These are phyloP conservation scores for Sergeia podlipaevii DNA, from an alignment of 208 protist species.

Conservation along the genomic window DNA sequence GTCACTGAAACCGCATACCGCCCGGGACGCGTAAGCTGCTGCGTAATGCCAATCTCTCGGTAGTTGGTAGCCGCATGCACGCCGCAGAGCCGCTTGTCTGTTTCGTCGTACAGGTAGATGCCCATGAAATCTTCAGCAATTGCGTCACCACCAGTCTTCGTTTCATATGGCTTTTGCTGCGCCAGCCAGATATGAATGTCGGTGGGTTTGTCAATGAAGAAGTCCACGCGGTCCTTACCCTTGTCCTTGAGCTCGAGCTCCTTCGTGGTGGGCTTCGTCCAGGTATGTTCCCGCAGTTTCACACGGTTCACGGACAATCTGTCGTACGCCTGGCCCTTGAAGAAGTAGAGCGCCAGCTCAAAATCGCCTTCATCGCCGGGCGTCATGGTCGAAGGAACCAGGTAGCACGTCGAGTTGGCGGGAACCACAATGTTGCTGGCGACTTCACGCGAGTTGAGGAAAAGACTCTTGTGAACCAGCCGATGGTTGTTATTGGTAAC, in stretches of 20 bases:
- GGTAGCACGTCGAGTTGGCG: constrained; percentile 54
- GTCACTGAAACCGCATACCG: constrained; percentile 40
- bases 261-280: constrained; percentile 25
- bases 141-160: constrained; percentile 18
- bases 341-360: constrained; percentile 40
- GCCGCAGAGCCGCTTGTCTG: constrained; percentile 37
- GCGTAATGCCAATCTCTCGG: constrained; percentile 52
- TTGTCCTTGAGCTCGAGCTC: constrained; percentile 27
- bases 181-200: constrained; percentile 49
- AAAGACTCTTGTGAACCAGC: constrained; percentile 60
- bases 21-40: constrained; percentile 21
- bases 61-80: constrained; percentile 40
- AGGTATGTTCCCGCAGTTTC: constrained; percentile 34
- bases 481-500: constrained; percentile 71
- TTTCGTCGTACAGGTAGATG: constrained; percentile 50
- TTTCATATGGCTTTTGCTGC: constrained; percentile 30
- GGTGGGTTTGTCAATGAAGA: constrained; percentile 45
- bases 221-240: constrained; percentile 59
- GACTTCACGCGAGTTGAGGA: constrained; percentile 77
- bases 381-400: constrained; percentile 71
- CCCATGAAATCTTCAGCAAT: constrained; percentile 51
- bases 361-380: constrained; percentile 35
- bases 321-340: constrained; percentile 36
- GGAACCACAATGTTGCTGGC: constrained; percentile 54
- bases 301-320: constrained; percentile 34